Percentiles rank a stretch among this genome's conserved stretches.
Conservation (phyloP, 495 filamentous ascomycete species). For the Xylaria telfairii region DNA sequence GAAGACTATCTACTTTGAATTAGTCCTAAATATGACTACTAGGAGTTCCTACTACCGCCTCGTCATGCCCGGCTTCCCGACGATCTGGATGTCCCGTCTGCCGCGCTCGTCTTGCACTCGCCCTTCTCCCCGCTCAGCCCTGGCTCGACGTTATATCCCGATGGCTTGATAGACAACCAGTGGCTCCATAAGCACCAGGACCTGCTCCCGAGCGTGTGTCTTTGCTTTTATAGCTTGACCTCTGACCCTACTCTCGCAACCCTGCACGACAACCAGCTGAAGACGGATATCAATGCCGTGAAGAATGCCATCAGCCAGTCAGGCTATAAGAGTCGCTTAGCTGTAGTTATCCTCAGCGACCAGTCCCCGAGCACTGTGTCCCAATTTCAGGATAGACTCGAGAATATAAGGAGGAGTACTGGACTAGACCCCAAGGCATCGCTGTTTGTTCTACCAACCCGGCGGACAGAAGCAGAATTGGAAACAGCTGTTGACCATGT, state of each 20-base stretch:
- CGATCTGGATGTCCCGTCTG: constrained; percentile 50
- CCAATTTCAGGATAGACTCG: constrained; percentile 70
- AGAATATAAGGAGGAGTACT: constrained; percentile 75
- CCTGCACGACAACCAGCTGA: constrained; percentile 82
- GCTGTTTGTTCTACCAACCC: constrained; percentile 63
- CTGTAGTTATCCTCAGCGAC: constrained; percentile 80
- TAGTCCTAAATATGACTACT: constrained; percentile 28
- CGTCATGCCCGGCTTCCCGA: constrained; percentile 57
- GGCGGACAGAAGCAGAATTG: constrained; percentile 60
- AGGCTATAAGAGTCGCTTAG: constrained; percentile 73
- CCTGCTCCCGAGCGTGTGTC: constrained; percentile 76
- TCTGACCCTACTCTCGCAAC: constrained; percentile 73
- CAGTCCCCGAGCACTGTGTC: constrained; percentile 62
- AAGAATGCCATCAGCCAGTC: constrained; percentile 69
- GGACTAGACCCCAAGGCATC: constrained; percentile 77
- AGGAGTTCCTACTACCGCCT: constrained; percentile 59
- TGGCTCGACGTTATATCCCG: constrained; percentile 78
- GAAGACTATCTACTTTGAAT: neutral
- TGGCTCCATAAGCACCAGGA: constrained; percentile 89
- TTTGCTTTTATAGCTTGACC: constrained; percentile 74
- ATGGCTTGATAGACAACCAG: constrained; percentile 78
- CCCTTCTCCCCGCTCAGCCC: constrained; percentile 87
- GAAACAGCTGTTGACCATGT: constrained; percentile 65
- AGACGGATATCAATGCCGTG: constrained; percentile 81
- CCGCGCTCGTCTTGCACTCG: constrained; percentile 72